Evolutionary conservation across 805 yeast species (phyloP), one percentile per base, ranked within the genome.

Genomic region (Yarrowia hollandica): DNA sequence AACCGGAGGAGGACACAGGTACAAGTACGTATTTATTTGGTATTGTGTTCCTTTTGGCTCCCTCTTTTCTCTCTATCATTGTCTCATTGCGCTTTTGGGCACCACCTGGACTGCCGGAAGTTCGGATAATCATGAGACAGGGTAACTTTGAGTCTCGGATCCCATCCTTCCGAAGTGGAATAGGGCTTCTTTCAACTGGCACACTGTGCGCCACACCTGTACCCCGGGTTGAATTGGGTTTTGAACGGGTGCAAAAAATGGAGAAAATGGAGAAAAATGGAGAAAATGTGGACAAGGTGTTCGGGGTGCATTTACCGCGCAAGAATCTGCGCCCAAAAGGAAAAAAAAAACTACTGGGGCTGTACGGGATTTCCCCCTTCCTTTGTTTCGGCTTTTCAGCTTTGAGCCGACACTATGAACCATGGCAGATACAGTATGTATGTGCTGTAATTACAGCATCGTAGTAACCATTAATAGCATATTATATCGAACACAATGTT

Each of bases 221-320:
- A 48, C 55, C 55, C 55, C 55, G 55, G 55, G 55, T 22, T 48
- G 39, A 33, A 33, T 48, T 33, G 39, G 55, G 38, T 48, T 48
- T 15, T 11, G 14, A 7, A 22, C 6, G 39, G 11, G 30, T 14
- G 39, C 39, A 31, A 33, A 33, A 33, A 26, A 31, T 22, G 39
- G 39, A 21, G 30, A 33, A 48, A 23, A 30, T 15, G 31, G 21
- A 39, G 30, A 26, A 22, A n/a, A n/a, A 15, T n/a, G 44, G 28
- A 41, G 22, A 44, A 18, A 26, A 25, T 11, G 6, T 25, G 23
- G 18, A 16, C 10, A 26, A 42, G 22, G 18, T 4, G 15, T 23
- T 25, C 15, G 28, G 33, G 48, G 33, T 41, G 48, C 48, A 7
- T 41, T 41, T 41, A 26, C 26, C 33, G 48, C 33, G 48, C 48